phyloP scores from a whole-genome alignment of 2,329 filamentous ascomycete species.

The Colletotrichum theobromicola region DNA sequence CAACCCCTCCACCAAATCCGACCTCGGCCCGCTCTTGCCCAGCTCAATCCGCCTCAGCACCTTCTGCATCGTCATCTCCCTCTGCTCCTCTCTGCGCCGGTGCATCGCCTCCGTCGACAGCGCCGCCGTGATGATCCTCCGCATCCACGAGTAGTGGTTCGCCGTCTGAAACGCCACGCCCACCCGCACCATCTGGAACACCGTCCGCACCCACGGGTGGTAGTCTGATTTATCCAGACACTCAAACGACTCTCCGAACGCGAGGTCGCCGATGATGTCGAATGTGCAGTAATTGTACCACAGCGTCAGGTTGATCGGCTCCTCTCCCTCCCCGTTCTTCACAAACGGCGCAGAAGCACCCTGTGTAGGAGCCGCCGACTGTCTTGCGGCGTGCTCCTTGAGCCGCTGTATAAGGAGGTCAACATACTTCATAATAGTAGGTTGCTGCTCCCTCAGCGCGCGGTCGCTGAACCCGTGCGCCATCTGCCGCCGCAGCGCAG shows the following conservation, averaged over 20 bases:
- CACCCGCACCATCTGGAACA: background rate
- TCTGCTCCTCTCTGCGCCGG: background rate
- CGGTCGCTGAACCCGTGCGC: slow-evolving; percentile 28
- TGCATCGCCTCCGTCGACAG: background rate
- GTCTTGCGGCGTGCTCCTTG: slow-evolving; percentile 27
- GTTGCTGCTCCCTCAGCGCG: slow-evolving; percentile 27
- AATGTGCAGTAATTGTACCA: slow-evolving; percentile 35
- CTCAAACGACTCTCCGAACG: slow-evolving; percentile 32
- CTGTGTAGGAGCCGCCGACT: background rate
- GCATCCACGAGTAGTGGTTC: background rate
- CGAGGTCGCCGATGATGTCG: slow-evolving; percentile 34
- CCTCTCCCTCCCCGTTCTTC: background rate
- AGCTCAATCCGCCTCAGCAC: slow-evolving; percentile 20
- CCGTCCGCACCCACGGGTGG: slow-evolving; percentile 18
- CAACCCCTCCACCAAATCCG: slow-evolving; percentile 21
- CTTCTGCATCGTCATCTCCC: background rate
- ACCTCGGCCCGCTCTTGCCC: background rate
- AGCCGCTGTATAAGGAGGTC: slow-evolving; percentile 42
- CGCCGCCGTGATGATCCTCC: background rate
- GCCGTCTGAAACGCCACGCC: slow-evolving; percentile 8
- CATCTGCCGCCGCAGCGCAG: slow-evolving; percentile 14
- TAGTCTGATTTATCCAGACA: slow-evolving; percentile 25
- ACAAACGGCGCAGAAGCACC: background rate
- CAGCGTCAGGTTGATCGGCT: slow-evolving; percentile 22
- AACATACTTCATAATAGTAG: slow-evolving; percentile 40